Base-by-base conservation (phyloP, 2,329 filamentous ascomycete species). In the Pyrenochaeta sp. region DNA sequence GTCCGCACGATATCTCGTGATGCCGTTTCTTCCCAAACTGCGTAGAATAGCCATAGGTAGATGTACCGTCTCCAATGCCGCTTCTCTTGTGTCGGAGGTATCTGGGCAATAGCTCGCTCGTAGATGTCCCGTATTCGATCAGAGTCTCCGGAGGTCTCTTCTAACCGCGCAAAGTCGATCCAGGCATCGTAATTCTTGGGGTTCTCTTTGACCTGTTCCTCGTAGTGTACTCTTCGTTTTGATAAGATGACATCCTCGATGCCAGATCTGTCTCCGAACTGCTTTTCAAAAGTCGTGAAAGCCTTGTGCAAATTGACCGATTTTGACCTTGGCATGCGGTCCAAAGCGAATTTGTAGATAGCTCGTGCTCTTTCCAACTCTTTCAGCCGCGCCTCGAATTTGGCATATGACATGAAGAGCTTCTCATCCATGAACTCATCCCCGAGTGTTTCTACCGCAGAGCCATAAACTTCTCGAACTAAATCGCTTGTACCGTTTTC, bases 241-340 rank as follows among this genome's bases (percentile, higher is more conserved):
- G 93, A 93, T n/a, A 98, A 77, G 30, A 99, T 92, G 8, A 98
- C 93, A 75, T 98, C 92, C 71, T 98, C 94, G 2, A 99, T 92
- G 4, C 95, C 95, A 69, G 97, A 92, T 54, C 86, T 85, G 76
- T 98, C 93, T 63, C 95, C 95, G 74, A 92, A 99, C 72, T 99
- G 95, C 81, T 99, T 99, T 79, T 99, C 95, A 68, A 99, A 99
- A 0, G 91, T 94, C 0, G 94, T 98, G 76, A 98, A 99, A 13
- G 93, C 89, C 75, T 96, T 96, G 81, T 99, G 94, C 8, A 99
- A 84, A 13, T 85, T 83, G 78, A 90, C 88, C 0, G 94, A 95
- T 76, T 90, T 93, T 12, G 92, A 96, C 24, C 95, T 88, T 10
- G 95, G 91, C 62, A 99, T 86, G 51, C 94, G 90, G 77, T 99